Evolutionary conservation across 1,139 yeast genomes (phyloP).

Genomic region (Candida sp.): DNA sequence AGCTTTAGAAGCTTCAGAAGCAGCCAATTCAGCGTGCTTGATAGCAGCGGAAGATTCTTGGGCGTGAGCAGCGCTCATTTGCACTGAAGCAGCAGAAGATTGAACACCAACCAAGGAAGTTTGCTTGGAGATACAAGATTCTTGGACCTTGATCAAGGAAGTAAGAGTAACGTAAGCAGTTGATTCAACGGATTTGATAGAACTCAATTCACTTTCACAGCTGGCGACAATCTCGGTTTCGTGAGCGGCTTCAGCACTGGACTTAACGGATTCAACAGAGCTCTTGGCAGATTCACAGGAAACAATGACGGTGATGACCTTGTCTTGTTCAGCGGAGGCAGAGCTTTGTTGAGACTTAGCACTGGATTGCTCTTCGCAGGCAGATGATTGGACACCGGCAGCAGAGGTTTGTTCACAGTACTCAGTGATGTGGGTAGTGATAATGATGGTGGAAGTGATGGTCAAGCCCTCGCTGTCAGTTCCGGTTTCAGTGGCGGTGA

Average conservation of each 20-base stretch:
- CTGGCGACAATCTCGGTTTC: not conserved
- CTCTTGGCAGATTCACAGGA: slow-evolving; percentile 16
- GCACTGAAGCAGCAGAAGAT: slow-evolving; percentile 13
- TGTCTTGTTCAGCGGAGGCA: slow-evolving; percentile 6
- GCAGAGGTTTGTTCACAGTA: slow-evolving; percentile 10
- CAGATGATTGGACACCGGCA: slow-evolving; percentile 10
- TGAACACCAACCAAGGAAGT: slow-evolving; percentile 9
- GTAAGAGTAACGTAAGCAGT: slow-evolving; percentile 8
- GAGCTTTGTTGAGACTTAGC: slow-evolving; percentile 12
- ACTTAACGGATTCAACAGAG: not conserved
- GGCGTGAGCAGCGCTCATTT: slow-evolving; percentile 11
- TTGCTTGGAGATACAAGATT: slow-evolving; percentile 10
- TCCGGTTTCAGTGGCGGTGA: slow-evolving; percentile 3
- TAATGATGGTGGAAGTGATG: slow-evolving; percentile 5
- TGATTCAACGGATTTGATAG: slow-evolving; percentile 9
- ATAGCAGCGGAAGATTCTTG: slow-evolving; percentile 8
- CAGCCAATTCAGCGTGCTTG: slow-evolving; percentile 10
- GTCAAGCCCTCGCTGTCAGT: slow-evolving; percentile 7
- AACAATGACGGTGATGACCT: slow-evolving; percentile 10
- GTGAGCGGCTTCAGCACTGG: too few relatives aligned
- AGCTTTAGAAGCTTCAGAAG: slow-evolving; percentile 11
- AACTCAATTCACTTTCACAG: slow-evolving; percentile 10
- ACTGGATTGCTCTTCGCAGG: slow-evolving; percentile 7
- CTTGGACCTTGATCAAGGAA: slow-evolving; percentile 7
- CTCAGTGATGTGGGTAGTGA: slow-evolving; percentile 8